Conservation (phyloP, 495 filamentous ascomycete genomes). For the Xylaria longipes region DNA sequence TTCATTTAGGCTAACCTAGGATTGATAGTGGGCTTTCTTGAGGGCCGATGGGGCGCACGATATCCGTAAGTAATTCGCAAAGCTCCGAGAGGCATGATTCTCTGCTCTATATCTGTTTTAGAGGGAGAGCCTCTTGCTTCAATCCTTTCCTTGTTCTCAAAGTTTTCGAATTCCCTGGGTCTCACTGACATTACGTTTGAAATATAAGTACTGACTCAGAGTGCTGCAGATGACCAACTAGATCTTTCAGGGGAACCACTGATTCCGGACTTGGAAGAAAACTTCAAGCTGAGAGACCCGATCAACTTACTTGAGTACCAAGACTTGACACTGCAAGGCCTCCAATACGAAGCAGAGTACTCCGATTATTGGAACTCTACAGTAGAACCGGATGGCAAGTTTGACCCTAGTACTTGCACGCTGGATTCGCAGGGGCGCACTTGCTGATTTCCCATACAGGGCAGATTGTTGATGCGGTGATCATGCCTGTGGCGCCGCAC, state of each 20-base stretch:
- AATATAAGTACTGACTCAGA: background rate
- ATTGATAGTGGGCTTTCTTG: conserved; percentile 4
- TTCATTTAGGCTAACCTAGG: background rate
- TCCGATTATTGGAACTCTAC: conserved; percentile 49
- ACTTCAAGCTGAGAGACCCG: conserved; percentile 25
- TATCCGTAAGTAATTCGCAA: background rate
- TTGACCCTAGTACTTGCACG: background rate
- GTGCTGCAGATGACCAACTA: conserved; percentile 39
- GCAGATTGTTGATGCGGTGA: conserved; percentile 56
- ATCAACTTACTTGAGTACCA: conserved; percentile 29
- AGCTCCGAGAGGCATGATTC: background rate
- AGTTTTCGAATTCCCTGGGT: background rate
- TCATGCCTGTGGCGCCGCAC: conserved; percentile 63
- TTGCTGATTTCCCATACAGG: conserved; percentile 24
- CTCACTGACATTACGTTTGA: no score
- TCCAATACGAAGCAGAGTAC: conserved; percentile 41
- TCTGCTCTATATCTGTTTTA: background rate
- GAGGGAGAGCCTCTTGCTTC: background rate
- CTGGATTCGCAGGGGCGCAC: background rate
- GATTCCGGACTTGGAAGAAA: conserved; percentile 37
- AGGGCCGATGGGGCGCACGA: conserved; percentile 8
- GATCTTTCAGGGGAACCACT: conserved; percentile 55
- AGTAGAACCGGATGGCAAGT: conserved; percentile 33
- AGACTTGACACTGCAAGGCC: conserved; percentile 31
- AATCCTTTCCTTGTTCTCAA: background rate